Base-by-base conservation (phyloP, 768 basidiomycete genomes). In the Lactifluus volemus region DNA sequence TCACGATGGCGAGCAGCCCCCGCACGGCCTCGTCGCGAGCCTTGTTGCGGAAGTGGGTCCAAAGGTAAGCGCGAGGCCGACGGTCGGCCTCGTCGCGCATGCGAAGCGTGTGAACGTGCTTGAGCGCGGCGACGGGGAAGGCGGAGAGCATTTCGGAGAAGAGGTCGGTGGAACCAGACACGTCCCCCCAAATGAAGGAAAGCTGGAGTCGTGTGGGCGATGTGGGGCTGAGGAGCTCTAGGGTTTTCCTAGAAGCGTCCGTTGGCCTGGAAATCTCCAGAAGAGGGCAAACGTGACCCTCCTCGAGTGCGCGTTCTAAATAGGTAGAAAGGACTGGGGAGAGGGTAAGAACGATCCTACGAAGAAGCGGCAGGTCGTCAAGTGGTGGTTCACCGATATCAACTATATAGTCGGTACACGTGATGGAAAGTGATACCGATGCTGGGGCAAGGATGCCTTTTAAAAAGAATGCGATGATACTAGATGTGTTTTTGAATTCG, bases 21-120 rank as follows among this genome's bases (percentile, higher is more conserved):
- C 42, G 49, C 25, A 48, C 60, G 36, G 50, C 60, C 60, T 61
- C 60, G 55, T 57, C 60, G 11, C 41, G 53, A 49, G 49, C 59
- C 32, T 55, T 50, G 49, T 50, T 41, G 17, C 50, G 53, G 8
- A 36, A 34, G 36, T 32, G n/a, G 39, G 48, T 53, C 41, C 42
- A 42, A 21, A 12, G 15, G 3, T 17, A 15, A 9, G 25, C 55
- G 56, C 60, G 49, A 57, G 60, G 57, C 55, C 44, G 55, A 29
- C 14, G 50, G 14, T 29, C 5, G 42, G 2, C 11, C 10, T 25
- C 49, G 19, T 14, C 5, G 38, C 4, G 2, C 2, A 25, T 25
- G 25, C 25, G 25, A 25, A 25, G 25, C 25, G 25, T 25, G 25
- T 25, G 25, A 25, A 25, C 25, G 25, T 25, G 25, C 25, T 25